Evolutionary conservation across 768 basidiomycete species (phyloP).

Genomic region (Amanita thiersii): DNA sequence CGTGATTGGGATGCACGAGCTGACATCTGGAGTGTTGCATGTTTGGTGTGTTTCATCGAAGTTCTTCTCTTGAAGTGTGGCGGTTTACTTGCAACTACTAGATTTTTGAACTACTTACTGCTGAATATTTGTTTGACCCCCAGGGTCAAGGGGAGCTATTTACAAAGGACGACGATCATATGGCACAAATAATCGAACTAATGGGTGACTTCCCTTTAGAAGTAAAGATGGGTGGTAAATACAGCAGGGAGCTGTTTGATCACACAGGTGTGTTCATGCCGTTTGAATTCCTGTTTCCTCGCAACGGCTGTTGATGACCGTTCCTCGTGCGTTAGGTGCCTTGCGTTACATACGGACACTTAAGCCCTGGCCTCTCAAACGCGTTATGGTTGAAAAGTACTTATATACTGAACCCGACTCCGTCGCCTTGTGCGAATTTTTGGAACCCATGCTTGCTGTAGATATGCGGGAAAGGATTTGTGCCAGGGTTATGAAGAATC

Average conservation of each 20-base stretch:
- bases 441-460: slow-evolving; percentile 68
- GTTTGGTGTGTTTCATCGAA: slow-evolving; percentile 45
- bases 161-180: slow-evolving; percentile 91
- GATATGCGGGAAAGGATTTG: slow-evolving; percentile 62
- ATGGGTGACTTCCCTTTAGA: slow-evolving; percentile 70
- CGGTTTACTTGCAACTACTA: slow-evolving; percentile 16
- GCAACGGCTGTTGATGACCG: slow-evolving; percentile 7
- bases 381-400: slow-evolving; percentile 90
- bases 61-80: not conserved
- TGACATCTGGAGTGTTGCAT: slow-evolving; percentile 90
- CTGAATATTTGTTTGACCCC: slow-evolving; percentile 90
- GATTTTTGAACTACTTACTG: slow-evolving; percentile 85
- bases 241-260: slow-evolving; percentile 81
- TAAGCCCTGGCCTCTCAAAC: slow-evolving; percentile 74
- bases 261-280: slow-evolving; percentile 39
- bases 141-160: slow-evolving; percentile 75
- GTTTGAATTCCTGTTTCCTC: not conserved
- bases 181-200: slow-evolving; percentile 92
- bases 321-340: slow-evolving; percentile 33
- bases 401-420: slow-evolving; percentile 56
- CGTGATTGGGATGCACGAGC: slow-evolving; percentile 80
- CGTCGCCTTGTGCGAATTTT: slow-evolving; percentile 50
- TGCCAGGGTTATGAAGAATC: slow-evolving; percentile 67
- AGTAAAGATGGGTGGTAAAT: slow-evolving; percentile 78
- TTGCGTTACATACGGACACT: slow-evolving; percentile 68